Percentiles rank a stretch among this genome's conserved stretches.
Evolutionary conservation across 345 rosid genomes (phyloP).

Genomic region (Brassica napus): DNA sequence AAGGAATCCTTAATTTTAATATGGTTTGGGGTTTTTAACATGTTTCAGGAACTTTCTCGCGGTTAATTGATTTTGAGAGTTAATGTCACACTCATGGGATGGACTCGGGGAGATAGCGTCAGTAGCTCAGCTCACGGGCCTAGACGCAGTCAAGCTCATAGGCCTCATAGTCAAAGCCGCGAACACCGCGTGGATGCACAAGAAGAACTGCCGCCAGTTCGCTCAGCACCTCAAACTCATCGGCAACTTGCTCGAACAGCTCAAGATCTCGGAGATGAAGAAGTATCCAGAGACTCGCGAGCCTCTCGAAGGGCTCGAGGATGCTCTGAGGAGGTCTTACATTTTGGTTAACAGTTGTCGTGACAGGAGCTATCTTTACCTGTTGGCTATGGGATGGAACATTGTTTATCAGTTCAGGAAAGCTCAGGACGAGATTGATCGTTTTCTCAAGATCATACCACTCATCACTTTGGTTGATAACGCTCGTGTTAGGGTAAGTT

Average conservation of each 20-base stretch:
- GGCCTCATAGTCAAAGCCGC: slow-evolving; percentile 89
- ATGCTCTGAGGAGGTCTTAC: slow-evolving; percentile 81
- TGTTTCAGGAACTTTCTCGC: no score
- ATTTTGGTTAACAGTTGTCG: slow-evolving; percentile 84
- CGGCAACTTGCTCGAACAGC: slow-evolving; percentile 82
- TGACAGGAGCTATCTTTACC: slow-evolving; percentile 86
- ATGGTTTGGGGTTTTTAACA: no score
- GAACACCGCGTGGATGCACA: slow-evolving; percentile 86
- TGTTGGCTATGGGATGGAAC: slow-evolving; percentile 99
- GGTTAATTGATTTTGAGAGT: no score
- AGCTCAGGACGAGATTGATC: slow-evolving; percentile 94
- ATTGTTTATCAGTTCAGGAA: slow-evolving; percentile 94
- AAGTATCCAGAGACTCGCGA: slow-evolving; percentile 93
- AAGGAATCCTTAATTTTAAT: no score
- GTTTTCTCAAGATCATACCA: slow-evolving; percentile 84
- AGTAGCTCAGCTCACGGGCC: slow-evolving; percentile 77
- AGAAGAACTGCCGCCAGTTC: slow-evolving; percentile 91
- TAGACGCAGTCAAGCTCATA: slow-evolving; percentile 79
- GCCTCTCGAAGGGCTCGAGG: slow-evolving; percentile 96
- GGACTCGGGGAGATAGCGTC: slow-evolving; percentile 79
- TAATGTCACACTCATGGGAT: slow-evolving; percentile 50
- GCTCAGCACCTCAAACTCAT: slow-evolving; percentile 92
- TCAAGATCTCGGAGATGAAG: slow-evolving; percentile 89
- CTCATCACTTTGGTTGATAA: slow-evolving; percentile 94
- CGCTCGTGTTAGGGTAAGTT: slow-evolving; percentile 83